These are phyloP conservation scores for Ensete ventricosum DNA, from an alignment of 176 grass and related monocot species.

Conservation along the genomic window DNA sequence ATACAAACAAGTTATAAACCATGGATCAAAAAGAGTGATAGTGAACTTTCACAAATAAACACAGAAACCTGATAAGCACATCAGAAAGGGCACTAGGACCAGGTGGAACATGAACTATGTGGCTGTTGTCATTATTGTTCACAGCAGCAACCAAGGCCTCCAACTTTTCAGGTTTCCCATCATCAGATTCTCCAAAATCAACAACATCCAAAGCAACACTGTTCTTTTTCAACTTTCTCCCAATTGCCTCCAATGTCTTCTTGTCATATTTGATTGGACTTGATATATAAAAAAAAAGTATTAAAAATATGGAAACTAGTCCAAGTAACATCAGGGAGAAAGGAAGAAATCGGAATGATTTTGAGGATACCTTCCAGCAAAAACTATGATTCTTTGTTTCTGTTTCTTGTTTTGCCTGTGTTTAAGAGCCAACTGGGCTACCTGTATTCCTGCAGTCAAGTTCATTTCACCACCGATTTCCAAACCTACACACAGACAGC, in stretches of 20 bases:
- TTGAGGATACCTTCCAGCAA: conserved; percentile 75
- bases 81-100: conserved; percentile 73
- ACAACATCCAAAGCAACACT: conserved; percentile 94
- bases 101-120: conserved; percentile 83
- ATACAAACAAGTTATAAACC: neutral
- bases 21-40: neutral
- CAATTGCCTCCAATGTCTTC: conserved; percentile 74
- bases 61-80: conserved; percentile 67
- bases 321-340: neutral
- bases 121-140: conserved; percentile 81
- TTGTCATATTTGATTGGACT: conserved; percentile 85
- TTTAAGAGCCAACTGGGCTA: conserved; percentile 91
- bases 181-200: conserved; percentile 89
- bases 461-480: conserved; percentile 89
- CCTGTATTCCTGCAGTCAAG: conserved; percentile 79
- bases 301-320: neutral
- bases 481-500: conserved; percentile 37
- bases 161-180: conserved; percentile 89
- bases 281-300: conserved; percentile 12
- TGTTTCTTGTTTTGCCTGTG: conserved; percentile 99
- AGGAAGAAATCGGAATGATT: neutral
- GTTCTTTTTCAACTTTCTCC: conserved; percentile 95
- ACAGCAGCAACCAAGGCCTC: conserved; percentile 57
- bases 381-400: conserved; percentile 92
- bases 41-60: conserved; percentile 3